Evolutionary conservation across 169 alveolate genomes (phyloP).

Genomic region (Plasmodium relictum): DNA sequence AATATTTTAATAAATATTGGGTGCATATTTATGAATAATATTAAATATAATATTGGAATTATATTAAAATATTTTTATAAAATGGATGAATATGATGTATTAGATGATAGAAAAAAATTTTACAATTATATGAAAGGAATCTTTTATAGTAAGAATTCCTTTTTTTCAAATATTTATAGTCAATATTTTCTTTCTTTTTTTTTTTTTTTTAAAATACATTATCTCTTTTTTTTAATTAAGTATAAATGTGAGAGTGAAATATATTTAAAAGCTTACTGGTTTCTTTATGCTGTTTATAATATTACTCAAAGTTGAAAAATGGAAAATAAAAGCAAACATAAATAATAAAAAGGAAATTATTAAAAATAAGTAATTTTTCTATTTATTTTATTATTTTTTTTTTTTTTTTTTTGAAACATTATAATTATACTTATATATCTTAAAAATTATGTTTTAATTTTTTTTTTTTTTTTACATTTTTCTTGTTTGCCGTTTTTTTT

Average conservation of each 20-base stretch:
- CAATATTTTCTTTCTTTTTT: conserved; percentile 56
- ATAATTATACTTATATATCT: no score
- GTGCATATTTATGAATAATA: conserved; percentile 56
- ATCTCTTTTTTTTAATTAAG: conserved; percentile 52
- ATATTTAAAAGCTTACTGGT: conserved; percentile 32
- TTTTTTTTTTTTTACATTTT: no score
- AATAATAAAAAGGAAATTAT: background rate
- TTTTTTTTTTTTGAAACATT: no score
- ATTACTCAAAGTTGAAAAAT: conserved; percentile 13
- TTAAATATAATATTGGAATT: conserved; percentile 24
- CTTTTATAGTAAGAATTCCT: conserved; percentile 21
- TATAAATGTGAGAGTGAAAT: conserved; percentile 46
- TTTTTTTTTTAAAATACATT: conserved; percentile 65
- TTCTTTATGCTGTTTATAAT: conserved; percentile 48
- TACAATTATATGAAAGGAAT: conserved; percentile 50
- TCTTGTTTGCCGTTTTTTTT: no score
- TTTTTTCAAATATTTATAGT: conserved; percentile 30
- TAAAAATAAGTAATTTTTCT: no score
- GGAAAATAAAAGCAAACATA: background rate
- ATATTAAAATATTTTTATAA: conserved; percentile 19
- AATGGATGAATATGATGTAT: conserved; percentile 12
- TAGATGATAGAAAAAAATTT: conserved; percentile 54
- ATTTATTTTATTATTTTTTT: no score
- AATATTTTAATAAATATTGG: conserved; percentile 37
- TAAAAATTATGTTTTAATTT: no score